Evolutionary conservation across 345 rosid species (phyloP), one percentile per base, ranked within the genome.

Genomic region (Populus alba): DNA sequence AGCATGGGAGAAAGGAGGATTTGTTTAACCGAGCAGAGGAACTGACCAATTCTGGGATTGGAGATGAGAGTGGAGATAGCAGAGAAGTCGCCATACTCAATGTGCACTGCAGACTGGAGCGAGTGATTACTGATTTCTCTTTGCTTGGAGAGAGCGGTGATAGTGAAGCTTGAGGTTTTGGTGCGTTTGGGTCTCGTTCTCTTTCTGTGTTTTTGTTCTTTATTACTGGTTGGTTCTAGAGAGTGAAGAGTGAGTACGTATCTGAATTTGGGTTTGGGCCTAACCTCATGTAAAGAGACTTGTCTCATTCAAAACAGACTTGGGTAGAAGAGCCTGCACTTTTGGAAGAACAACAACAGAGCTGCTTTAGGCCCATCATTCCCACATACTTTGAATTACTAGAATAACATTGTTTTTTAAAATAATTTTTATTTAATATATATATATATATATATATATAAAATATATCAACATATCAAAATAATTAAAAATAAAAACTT

Each of bases 61-160:
- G 89, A 1, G 88, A 80, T 8, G 90, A 79, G 35, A 86, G 79
- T 68, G 90, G 88, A 81, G 90, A 87, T 3, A 88, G 82, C 75
- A 87, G 18, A 73, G 87, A 85, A 53, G 91, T 76, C 39, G 98
- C 91, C 98, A 94, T 92, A 7, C n/a, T 53, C 0, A 4, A 33
- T 33, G 37, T 33, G 37, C 37, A 33, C 37, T 33, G 38, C 70
- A 70, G 17, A 38, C 22, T n/a, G 8, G 25, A 20, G 11, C 9
- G 61, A n/a, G 25, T 22, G 10, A 1, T 55, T 22, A 3, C 16
- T 55, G 61, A 22, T 55, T 20, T 22, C 23, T 22, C n/a, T 55
- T 55, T 55, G 61, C 61, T 55, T 22, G 11, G 69, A 22, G 39
- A 27, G 29, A 25, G 35, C 11, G 47, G n/a, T 39, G 78, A 55